Evolutionary conservation across 257 asterid genomes (phyloP).

Genomic region (Jacaranda mimosifolia): DNA sequence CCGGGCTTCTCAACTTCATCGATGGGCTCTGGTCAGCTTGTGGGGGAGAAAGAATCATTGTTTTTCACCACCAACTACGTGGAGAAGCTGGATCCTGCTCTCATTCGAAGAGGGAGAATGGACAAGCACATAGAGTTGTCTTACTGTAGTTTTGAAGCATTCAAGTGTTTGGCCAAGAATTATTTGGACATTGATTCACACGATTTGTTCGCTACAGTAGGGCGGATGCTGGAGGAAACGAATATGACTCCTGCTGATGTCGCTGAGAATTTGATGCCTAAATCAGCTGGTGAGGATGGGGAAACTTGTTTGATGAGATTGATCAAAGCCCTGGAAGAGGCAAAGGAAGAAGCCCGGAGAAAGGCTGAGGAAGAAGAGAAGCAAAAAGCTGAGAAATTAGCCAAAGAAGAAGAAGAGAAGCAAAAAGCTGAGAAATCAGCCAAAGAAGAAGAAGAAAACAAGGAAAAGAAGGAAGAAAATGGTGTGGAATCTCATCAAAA

Average conservation of each 20-base stretch:
- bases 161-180: constrained; percentile 48
- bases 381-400: neutral
- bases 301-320: constrained; percentile 46
- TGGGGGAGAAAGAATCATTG: constrained; percentile 60
- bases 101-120: constrained; percentile 70
- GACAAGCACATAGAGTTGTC: constrained; percentile 64
- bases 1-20: constrained; percentile 71
- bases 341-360: constrained; percentile 34
- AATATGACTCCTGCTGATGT: constrained; percentile 57
- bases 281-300: constrained; percentile 41
- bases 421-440: neutral
- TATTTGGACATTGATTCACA: constrained; percentile 40
- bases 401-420: neutral
- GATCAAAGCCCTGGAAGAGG: constrained; percentile 53
- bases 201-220: constrained; percentile 44
- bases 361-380: constrained; percentile 49
- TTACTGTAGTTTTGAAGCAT: constrained; percentile 57
- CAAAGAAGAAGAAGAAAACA: constrained; percentile 33
- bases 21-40: constrained; percentile 80
- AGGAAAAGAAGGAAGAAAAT: neutral
- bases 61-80: constrained; percentile 67
- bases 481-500: neutral
- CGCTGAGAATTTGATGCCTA: constrained; percentile 68
- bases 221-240: constrained; percentile 44
- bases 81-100: constrained; percentile 67